These are phyloP conservation scores for Colletotrichum agaves DNA, from an alignment of 2,329 filamentous ascomycete species.

Conservation along the genomic window DNA sequence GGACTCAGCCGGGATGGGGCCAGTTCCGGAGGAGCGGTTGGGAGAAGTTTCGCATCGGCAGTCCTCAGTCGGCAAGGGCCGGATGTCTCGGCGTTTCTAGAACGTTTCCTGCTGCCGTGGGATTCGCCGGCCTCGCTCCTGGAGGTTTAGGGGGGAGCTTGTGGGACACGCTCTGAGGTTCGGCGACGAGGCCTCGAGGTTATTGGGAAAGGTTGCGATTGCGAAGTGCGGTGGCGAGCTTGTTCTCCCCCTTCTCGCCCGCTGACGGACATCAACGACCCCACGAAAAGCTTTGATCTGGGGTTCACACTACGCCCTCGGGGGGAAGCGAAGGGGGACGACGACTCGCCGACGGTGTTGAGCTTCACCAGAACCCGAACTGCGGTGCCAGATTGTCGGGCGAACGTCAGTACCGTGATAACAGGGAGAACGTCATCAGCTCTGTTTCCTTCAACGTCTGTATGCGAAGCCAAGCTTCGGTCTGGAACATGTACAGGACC, in stretches of 20 bases:
- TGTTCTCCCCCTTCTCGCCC: not conserved
- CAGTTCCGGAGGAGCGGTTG: slow-evolving; percentile 27
- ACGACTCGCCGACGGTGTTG: not conserved
- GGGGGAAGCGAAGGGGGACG: not conserved
- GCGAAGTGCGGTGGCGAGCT: not conserved
- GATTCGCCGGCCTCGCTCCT: not conserved
- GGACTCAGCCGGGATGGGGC: not conserved
- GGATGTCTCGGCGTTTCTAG: slow-evolving; percentile 3
- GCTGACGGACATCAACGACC: not conserved
- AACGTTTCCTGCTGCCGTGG: slow-evolving; percentile 20
- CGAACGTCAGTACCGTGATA: slow-evolving; percentile 2
- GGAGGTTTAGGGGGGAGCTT: not conserved
- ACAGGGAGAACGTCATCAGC: slow-evolving; percentile 3
- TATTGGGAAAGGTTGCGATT: not conserved
- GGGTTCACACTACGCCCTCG: slow-evolving; percentile 6
- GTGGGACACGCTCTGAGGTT: not conserved
- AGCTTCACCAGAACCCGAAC: not conserved
- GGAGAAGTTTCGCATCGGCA: slow-evolving; percentile 30
- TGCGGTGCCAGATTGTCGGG: slow-evolving; percentile 13
- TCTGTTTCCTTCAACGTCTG: not conserved
- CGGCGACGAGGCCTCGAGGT: not conserved
- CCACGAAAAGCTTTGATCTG: slow-evolving; percentile 17
- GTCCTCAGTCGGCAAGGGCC: not conserved
- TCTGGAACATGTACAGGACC: not conserved
- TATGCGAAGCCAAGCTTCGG: not conserved